These are phyloP conservation scores for Cubamyces sp. DNA, from an alignment of 768 basidiomycete genomes.

Conservation along the genomic window DNA sequence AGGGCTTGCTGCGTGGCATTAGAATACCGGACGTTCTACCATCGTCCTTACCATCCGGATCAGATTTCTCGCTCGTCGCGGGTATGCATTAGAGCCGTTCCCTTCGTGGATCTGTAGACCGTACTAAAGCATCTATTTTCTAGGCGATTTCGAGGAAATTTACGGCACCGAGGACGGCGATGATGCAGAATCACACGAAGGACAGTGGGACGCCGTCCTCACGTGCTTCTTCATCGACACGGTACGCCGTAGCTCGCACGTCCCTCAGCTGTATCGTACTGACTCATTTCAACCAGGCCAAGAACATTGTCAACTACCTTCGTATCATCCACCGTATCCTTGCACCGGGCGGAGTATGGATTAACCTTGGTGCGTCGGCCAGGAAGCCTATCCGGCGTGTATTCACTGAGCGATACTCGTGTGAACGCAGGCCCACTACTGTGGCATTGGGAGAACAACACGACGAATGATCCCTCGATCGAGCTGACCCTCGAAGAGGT, in stretches of 20 bases:
- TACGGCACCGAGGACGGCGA: slow-evolving; percentile 56
- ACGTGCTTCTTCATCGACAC: slow-evolving; percentile 99
- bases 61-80: slow-evolving; percentile 84
- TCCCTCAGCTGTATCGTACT: no score
- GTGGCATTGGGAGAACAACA: slow-evolving; percentile 98
- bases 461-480: slow-evolving; percentile 76
- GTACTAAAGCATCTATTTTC: no score
- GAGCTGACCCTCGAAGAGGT: slow-evolving; percentile 92
- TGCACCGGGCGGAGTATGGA: slow-evolving; percentile 87
- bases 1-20: slow-evolving; percentile 67
- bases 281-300: slow-evolving; percentile 54
- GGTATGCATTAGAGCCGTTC: no score
- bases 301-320: slow-evolving; percentile 90
- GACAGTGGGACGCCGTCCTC: slow-evolving; percentile 85
- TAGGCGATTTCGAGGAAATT: slow-evolving; percentile 92
- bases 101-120: no score
- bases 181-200: slow-evolving; percentile 66
- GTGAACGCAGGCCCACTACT: slow-evolving; percentile 75
- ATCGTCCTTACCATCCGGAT: slow-evolving; percentile 62
- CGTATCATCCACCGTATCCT: slow-evolving; percentile 85
- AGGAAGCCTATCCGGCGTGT: not conserved
- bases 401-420: not conserved
- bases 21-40: slow-evolving; percentile 86
- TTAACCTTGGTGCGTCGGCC: slow-evolving; percentile 69
- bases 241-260: slow-evolving; percentile 44